Percentiles rank a stretch among this genome's conserved stretches.
phyloP scores from a whole-genome alignment of 352 stramenopile species.

The Pythium oligandrum region DNA sequence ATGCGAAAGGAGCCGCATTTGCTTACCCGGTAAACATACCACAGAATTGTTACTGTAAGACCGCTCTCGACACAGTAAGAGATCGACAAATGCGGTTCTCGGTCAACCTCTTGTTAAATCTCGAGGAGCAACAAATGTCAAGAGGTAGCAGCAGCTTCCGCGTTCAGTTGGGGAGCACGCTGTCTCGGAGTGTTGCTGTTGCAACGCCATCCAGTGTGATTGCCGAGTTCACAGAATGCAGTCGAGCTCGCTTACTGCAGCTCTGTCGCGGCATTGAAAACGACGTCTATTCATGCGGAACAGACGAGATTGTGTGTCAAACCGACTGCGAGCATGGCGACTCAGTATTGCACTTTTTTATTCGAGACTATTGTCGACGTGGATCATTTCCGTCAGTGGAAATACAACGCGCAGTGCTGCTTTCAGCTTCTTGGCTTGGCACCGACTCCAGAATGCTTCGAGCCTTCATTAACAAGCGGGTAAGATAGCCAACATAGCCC shows the following conservation, averaged over 20 bases:
- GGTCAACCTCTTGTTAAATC: constrained; percentile 1
- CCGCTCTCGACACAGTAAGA: constrained; percentile 30
- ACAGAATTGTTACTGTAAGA: constrained; percentile 43
- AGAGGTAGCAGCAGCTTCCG: neutral
- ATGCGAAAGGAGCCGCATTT: neutral
- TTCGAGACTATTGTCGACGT: constrained; percentile 32
- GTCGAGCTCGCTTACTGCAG: constrained; percentile 26
- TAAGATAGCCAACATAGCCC: constrained; percentile 7
- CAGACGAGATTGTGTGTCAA: constrained; percentile 33
- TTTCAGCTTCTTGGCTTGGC: constrained; percentile 30
- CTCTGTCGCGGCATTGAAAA: constrained; percentile 37
- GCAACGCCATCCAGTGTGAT: constrained; percentile 17
- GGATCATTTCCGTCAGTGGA: constrained; percentile 27
- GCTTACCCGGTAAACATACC: neutral
- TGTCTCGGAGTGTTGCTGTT: constrained; percentile 23
- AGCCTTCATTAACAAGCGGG: constrained; percentile 30
- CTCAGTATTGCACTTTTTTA: constrained; percentile 43
- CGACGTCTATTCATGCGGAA: constrained; percentile 20
- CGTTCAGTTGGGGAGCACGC: constrained; percentile 6
- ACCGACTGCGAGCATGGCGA: constrained; percentile 36
- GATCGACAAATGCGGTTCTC: constrained; percentile 10
- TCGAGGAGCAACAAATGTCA: no score
- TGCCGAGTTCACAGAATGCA: constrained; percentile 28
- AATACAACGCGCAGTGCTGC: constrained; percentile 24
- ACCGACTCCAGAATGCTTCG: constrained; percentile 23